Conservation (phyloP, 768 basidiomycete genomes). For the Pleurotus giganteus region DNA sequence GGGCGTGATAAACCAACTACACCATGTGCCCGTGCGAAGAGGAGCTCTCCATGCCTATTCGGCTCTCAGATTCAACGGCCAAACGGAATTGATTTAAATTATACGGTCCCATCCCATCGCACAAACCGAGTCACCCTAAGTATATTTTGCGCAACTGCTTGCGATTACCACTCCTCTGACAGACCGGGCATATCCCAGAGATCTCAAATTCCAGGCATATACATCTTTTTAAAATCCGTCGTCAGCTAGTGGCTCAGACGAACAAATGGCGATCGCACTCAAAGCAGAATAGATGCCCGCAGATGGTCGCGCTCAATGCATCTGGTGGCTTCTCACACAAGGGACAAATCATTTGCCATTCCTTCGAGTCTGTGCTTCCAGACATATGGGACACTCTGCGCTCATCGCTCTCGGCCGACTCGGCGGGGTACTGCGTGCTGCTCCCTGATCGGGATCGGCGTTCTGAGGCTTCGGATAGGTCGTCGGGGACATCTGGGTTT, state of each 20-base stretch:
- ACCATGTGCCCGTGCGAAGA: too few species aligned
- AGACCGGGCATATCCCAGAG: conserved; percentile 2
- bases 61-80: too few species aligned
- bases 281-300: conserved; percentile 7
- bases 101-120: too few species aligned
- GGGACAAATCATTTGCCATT: not conserved
- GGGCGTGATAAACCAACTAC: too few species aligned
- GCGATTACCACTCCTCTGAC: conserved; percentile 2
- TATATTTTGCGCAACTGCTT: conserved; percentile 6
- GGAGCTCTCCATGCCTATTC: too few species aligned
- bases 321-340: conserved; percentile 1
- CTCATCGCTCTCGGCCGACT: not conserved
- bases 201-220: conserved; percentile 7
- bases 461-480: not conserved
- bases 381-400: not conserved
- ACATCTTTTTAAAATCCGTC: not conserved
- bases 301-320: not conserved
- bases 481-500: conserved; percentile 6
- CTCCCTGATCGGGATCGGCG: not conserved
- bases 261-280: not conserved
- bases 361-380: not conserved
- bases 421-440: not conserved
- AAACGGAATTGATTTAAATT: too few species aligned
- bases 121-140: not conserved
- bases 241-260: not conserved